Evolutionary conservation across 441 rosid species (phyloP).

Genomic region (Arabidopsis lyrata): DNA sequence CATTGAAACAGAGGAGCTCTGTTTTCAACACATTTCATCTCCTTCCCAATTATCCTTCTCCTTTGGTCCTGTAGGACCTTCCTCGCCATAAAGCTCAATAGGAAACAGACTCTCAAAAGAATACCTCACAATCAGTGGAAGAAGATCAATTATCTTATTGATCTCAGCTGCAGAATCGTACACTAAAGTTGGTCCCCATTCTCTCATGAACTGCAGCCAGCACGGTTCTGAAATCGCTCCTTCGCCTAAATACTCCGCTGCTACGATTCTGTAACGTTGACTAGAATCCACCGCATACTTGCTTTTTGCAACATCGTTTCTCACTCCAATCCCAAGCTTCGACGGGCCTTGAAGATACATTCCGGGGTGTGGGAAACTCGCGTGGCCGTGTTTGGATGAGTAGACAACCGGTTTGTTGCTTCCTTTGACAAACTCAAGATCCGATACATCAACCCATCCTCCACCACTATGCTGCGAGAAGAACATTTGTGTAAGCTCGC

Average conservation of each 20-base stretch:
- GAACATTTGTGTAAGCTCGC: slow-evolving; percentile 59
- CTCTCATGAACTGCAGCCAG: slow-evolving; percentile 75
- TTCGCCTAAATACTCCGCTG: slow-evolving; percentile 67
- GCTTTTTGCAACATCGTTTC: slow-evolving; percentile 62
- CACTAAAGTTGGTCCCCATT: slow-evolving; percentile 74
- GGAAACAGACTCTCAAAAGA: slow-evolving; percentile 71
- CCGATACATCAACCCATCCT: slow-evolving; percentile 58
- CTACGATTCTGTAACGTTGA: slow-evolving; percentile 52
- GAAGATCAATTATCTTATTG: slow-evolving; percentile 57
- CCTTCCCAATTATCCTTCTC: slow-evolving; percentile 76
- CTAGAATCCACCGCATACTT: slow-evolving; percentile 59
- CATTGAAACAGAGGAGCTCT: slow-evolving; percentile 38
- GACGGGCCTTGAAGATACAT: slow-evolving; percentile 68
- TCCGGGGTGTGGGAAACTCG: slow-evolving; percentile 73
- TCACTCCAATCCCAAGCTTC: slow-evolving; percentile 65
- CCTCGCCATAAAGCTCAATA: slow-evolving; percentile 72
- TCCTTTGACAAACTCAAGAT: slow-evolving; percentile 56
- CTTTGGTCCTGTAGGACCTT: slow-evolving; percentile 81
- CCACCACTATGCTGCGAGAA: slow-evolving; percentile 79
- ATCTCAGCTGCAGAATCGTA: slow-evolving; percentile 72
- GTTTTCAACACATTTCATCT: slow-evolving; percentile 58
- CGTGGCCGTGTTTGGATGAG: slow-evolving; percentile 69
- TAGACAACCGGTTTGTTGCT: slow-evolving; percentile 60
- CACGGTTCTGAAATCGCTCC: slow-evolving; percentile 60
- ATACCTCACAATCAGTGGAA: slow-evolving; percentile 60